Percentiles rank a stretch among this genome's conserved stretches.
These are phyloP conservation scores for Pseudocercospora macadamiae DNA, from an alignment of 2,329 filamentous ascomycete species.

Conservation along the genomic window DNA sequence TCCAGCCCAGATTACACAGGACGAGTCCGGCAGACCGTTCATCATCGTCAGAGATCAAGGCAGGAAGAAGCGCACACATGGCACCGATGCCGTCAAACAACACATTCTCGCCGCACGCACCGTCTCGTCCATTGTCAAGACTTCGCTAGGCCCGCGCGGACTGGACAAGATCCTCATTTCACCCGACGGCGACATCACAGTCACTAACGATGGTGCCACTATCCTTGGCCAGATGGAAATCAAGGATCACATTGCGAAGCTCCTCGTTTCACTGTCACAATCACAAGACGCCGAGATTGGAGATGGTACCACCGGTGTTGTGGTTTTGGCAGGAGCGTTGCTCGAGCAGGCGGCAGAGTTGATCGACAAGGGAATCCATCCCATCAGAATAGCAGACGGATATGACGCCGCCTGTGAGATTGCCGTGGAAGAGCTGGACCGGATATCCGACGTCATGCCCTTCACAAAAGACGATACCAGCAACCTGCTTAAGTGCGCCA, in stretches of 20 bases:
- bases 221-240: slow-evolving; percentile 98
- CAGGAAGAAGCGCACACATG: slow-evolving; percentile 95
- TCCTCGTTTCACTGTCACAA: slow-evolving; percentile 95
- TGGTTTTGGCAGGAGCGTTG: slow-evolving; percentile 90
- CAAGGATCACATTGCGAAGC: slow-evolving; percentile 95
- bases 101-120: slow-evolving; percentile 97
- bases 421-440: slow-evolving; percentile 87
- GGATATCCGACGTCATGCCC: slow-evolving; percentile 86
- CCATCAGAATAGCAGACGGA: slow-evolving; percentile 96
- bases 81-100: slow-evolving; percentile 95
- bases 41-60: slow-evolving; percentile 98
- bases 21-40: slow-evolving; percentile 95
- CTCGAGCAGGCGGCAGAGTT: slow-evolving; percentile 95
- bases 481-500: slow-evolving; percentile 92
- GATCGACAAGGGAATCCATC: slow-evolving; percentile 99
- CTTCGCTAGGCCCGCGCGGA: slow-evolving; percentile 90
- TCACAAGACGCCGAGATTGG: slow-evolving; percentile 99
- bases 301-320: slow-evolving; percentile 96
- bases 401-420: slow-evolving; percentile 98
- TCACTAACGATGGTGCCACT: slow-evolving; percentile 98
- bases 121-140: slow-evolving; percentile 96
- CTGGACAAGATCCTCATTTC: slow-evolving; percentile 99
- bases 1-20: slow-evolving; percentile 79
- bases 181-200: slow-evolving; percentile 96
- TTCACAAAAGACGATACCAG: slow-evolving; percentile 79